phyloP scores from a whole-genome alignment of 208 protist genomes.

The Wallacemonas sp. region DNA sequence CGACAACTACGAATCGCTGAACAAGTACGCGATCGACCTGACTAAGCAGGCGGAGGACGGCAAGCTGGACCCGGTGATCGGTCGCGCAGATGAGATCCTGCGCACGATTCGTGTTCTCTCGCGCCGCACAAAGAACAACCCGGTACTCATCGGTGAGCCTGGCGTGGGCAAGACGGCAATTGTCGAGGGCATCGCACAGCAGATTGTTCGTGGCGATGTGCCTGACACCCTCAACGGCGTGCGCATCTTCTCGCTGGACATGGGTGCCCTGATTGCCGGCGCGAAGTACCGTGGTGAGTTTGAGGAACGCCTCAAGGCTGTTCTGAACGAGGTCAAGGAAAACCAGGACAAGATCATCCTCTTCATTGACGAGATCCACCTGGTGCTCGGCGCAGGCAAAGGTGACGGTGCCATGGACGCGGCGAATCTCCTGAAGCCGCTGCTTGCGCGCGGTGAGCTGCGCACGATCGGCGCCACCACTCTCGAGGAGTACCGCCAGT shows the following conservation, averaged over 20 bases:
- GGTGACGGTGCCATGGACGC: conserved; percentile 93
- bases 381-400: conserved; percentile 94
- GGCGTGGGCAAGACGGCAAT: conserved; percentile 83
- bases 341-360: conserved; percentile 93
- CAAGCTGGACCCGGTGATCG: conserved; percentile 96
- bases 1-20: conserved; percentile 86
- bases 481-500: conserved; percentile 93
- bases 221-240: conserved; percentile 60
- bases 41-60: conserved; percentile 74
- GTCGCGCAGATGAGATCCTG: conserved; percentile 96
- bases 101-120: conserved; percentile 91
- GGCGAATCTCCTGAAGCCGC: conserved; percentile 97
- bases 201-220: conserved; percentile 73
- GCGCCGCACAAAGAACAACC: conserved; percentile 98
- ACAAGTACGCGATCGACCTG: conserved; percentile 92
- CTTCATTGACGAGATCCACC: conserved; percentile 99
- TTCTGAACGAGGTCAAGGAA: conserved; percentile 95
- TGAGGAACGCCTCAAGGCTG: conserved; percentile 97
- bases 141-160: conserved; percentile 95
- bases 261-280: conserved; percentile 96
- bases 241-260: conserved; percentile 88
- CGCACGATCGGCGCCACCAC: conserved; percentile 96
- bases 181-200: conserved; percentile 72
- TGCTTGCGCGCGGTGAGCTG: conserved; percentile 93
- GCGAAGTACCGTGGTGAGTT: conserved; percentile 98